These are phyloP conservation scores for Citrus mangshanensis DNA, from an alignment of 345 rosid genomes.

Conservation along the genomic window DNA sequence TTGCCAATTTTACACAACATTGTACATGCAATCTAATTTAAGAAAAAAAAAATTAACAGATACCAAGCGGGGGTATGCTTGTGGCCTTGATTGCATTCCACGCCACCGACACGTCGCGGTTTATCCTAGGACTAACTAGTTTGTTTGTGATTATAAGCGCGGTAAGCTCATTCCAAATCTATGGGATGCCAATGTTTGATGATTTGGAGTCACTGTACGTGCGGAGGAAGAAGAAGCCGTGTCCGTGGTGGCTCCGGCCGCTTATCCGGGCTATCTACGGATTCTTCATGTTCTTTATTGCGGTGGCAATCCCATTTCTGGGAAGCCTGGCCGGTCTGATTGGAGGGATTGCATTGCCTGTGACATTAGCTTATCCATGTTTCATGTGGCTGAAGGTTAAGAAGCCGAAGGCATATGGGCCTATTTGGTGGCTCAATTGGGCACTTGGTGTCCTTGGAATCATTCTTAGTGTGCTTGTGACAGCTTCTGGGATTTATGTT, in stretches of 20 bases:
- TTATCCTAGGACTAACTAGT: conserved; percentile 39
- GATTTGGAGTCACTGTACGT: conserved; percentile 44
- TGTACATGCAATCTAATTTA: background rate
- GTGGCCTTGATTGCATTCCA: conserved; percentile 40
- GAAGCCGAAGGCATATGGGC: conserved; percentile 36
- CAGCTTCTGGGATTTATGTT: conserved; percentile 45
- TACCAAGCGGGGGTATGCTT: conserved; percentile 62
- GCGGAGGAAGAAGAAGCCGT: conserved; percentile 35
- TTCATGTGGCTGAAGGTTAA: conserved; percentile 70
- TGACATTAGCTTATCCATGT: conserved; percentile 62
- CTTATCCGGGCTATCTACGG: conserved; percentile 38
- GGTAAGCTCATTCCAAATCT: conserved; percentile 60
- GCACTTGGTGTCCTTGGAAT: conserved; percentile 50
- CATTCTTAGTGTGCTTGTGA: conserved; percentile 38
- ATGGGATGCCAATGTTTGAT: conserved; percentile 64
- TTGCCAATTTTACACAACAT: background rate
- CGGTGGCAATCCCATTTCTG: conserved; percentile 57
- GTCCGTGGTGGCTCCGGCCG: conserved; percentile 50
- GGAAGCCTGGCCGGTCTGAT: conserved; percentile 53
- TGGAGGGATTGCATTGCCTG: conserved; percentile 59
- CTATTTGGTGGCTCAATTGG: conserved; percentile 56
- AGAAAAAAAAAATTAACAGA: conserved; percentile 23
- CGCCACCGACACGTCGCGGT: conserved; percentile 29
- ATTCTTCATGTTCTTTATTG: conserved; percentile 38
- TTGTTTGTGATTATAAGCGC: conserved; percentile 51